A percentile compares a stretch with the other conserved stretches of the same genome.
Conservation (phyloP, 768 basidiomycete species). For the Phallus indusiatus region DNA sequence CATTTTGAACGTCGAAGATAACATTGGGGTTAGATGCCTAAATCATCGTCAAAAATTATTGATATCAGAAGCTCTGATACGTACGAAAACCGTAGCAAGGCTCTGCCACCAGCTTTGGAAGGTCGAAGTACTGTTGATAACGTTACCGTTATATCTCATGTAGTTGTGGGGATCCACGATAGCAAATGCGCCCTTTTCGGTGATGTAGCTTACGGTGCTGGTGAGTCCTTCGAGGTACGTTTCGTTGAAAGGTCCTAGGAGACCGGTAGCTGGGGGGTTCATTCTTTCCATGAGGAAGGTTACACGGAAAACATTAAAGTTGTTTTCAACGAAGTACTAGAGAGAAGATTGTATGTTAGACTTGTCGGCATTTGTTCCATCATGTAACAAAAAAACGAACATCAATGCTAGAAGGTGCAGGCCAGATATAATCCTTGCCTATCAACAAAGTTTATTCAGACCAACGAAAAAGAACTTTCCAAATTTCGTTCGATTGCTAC, state of each 20-base stretch:
- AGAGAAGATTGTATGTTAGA: background rate
- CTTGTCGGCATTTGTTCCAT: background rate
- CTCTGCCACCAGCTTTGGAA: slow-evolving; percentile 43
- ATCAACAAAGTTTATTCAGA: too few relatives aligned
- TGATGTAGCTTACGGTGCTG: slow-evolving; percentile 49
- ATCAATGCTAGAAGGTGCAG: slow-evolving; percentile 31
- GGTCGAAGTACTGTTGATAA: slow-evolving; percentile 40
- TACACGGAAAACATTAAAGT: slow-evolving; percentile 56
- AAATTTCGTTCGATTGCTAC: background rate
- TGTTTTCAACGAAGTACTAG: slow-evolving; percentile 42
- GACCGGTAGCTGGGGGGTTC: slow-evolving; percentile 40
- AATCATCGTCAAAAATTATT: background rate
- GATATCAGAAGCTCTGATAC: slow-evolving; percentile 12
- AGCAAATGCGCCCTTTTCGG: slow-evolving; percentile 47
- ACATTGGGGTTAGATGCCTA: slow-evolving; percentile 32
- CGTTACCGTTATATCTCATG: slow-evolving; percentile 46
- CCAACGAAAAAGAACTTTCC: background rate
- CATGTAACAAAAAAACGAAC: slow-evolving; percentile 12
- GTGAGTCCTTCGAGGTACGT: slow-evolving; percentile 44
- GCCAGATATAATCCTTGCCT: slow-evolving; percentile 39
- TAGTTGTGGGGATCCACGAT: slow-evolving; percentile 55
- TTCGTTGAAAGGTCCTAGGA: slow-evolving; percentile 43
- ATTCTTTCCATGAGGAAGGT: slow-evolving; percentile 53
- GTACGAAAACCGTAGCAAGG: slow-evolving; percentile 44
- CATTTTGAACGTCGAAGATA: slow-evolving; percentile 53